These are phyloP conservation scores for Fusarium virguliforme DNA, from an alignment of 2,329 filamentous ascomycete species.

Conservation along the genomic window DNA sequence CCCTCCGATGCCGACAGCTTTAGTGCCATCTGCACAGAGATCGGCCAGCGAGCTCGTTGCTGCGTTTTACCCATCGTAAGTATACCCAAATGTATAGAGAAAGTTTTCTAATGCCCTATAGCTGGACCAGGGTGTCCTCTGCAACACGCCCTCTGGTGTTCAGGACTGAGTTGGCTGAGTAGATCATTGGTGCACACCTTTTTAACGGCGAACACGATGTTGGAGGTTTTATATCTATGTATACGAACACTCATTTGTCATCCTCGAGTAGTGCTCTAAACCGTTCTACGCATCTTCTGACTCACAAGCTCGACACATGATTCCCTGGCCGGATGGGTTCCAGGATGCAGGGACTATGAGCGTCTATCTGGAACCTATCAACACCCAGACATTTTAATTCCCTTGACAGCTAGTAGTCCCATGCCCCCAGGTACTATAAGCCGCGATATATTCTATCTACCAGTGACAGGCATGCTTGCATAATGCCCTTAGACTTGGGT, in stretches of 20 bases:
- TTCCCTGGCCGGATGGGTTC: too few species aligned
- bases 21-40: constrained; percentile 62
- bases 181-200: background rate
- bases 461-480: background rate
- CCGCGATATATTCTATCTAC: background rate
- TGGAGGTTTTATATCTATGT: background rate
- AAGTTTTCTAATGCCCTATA: constrained; percentile 2
- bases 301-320: too few species aligned
- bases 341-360: too few species aligned
- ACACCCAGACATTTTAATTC: too few species aligned
- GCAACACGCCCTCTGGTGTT: constrained; percentile 55
- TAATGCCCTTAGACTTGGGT: background rate
- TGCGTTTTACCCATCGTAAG: constrained; percentile 67
- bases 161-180: constrained; percentile 41
- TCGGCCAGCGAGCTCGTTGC: constrained; percentile 72
- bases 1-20: constrained; percentile 62
- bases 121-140: constrained; percentile 57
- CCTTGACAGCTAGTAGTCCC: too few species aligned
- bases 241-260: background rate
- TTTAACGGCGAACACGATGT: background rate
- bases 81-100: accelerated
- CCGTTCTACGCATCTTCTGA: too few species aligned
- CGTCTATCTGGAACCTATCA: too few species aligned
- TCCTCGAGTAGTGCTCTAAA: too few species aligned
- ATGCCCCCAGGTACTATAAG: background rate